Evolutionary conservation across 257 asterid genomes (phyloP), one percentile per base, ranked within the genome.

Genomic region (Solanum chiquidenum): DNA sequence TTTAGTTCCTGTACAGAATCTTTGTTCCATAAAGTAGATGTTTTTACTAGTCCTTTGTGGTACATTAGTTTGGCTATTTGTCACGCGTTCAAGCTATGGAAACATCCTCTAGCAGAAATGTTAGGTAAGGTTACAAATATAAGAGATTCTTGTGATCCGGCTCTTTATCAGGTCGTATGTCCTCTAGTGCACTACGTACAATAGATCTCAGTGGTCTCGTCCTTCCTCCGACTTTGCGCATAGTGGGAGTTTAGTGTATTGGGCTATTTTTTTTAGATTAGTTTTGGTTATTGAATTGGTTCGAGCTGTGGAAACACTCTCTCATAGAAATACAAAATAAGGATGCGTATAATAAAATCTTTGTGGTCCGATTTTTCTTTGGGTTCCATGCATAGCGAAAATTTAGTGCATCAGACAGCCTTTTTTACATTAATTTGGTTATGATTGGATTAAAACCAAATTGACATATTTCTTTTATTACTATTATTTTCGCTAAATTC

Each of bases 351-450:
- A 9, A 60, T 60, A 21, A 3, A 3, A 60, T 8, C 25, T 9
- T 4, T 23, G 6, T 9, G 0, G 3, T 60, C 7, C 3, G 2
- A 21, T 9, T 9, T 23, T 60, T 60, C 29, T 60, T 23, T 0
- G 3, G 1, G 0, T 60, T 60, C 12, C 12, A 3, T 0, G 2
- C 13, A 23, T 21, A 60, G 13, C 27, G 1, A 9, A 0, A 60
- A 23, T 10, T 21, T 60, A 60, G 0, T 60, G 13, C 1, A 23
- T 23, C 1, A 0, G 0, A 0, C 25, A 1, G 11, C 66, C 4
- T 20, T 55, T 49, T 55, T 55, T 49, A 20, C 64, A 55, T 20
- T 55, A 20, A 20, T 7, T 55, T 55, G 64, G 25, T 0, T 1
- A 6, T 0, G 7, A 55, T 7, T 55, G 0, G 25, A 55, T 55